Conservation (phyloP, 805 yeast genomes). For the Diddensiella caesifluorescens region DNA sequence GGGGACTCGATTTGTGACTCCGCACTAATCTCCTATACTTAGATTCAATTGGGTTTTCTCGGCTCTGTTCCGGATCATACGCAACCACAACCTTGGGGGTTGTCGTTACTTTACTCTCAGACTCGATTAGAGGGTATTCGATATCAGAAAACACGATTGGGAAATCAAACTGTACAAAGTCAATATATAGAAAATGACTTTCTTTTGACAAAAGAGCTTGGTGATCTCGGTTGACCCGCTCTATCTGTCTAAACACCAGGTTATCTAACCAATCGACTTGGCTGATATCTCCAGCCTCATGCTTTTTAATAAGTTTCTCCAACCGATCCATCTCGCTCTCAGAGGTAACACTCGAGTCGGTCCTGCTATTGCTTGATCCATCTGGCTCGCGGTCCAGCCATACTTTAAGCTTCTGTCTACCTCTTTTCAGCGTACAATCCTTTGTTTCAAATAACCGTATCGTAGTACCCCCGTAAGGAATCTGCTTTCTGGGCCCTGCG, state of each 20-base stretch:
- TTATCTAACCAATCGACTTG: conserved; percentile 71
- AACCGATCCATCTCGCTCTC: conserved; percentile 40
- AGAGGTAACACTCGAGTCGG: conserved; percentile 22
- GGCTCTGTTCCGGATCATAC: conserved; percentile 64
- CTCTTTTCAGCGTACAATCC: conserved; percentile 60
- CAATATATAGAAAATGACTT: conserved; percentile 43
- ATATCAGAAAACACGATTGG: conserved; percentile 68
- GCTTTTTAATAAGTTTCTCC: conserved; percentile 52
- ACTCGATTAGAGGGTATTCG: conserved; percentile 31
- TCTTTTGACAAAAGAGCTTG: conserved; percentile 8
- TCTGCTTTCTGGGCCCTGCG: conserved; percentile 42
- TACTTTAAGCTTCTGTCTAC: conserved; percentile 56
- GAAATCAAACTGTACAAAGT: conserved; percentile 59
- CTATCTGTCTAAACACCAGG: conserved; percentile 52
- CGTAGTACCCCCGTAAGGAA: conserved; percentile 57
- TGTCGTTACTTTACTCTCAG: background rate
- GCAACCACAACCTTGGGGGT: conserved; percentile 31
- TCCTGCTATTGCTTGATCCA: conserved; percentile 27
- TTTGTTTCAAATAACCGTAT: conserved; percentile 52
- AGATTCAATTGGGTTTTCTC: conserved; percentile 78
- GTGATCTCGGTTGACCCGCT: conserved; percentile 32
- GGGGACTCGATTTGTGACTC: conserved; percentile 65
- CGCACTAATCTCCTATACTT: conserved; percentile 83
- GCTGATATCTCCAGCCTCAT: conserved; percentile 62
- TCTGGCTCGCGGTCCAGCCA: conserved; percentile 36